Conservation (phyloP, 768 basidiomycete species). For the Hericium rajendrae region DNA sequence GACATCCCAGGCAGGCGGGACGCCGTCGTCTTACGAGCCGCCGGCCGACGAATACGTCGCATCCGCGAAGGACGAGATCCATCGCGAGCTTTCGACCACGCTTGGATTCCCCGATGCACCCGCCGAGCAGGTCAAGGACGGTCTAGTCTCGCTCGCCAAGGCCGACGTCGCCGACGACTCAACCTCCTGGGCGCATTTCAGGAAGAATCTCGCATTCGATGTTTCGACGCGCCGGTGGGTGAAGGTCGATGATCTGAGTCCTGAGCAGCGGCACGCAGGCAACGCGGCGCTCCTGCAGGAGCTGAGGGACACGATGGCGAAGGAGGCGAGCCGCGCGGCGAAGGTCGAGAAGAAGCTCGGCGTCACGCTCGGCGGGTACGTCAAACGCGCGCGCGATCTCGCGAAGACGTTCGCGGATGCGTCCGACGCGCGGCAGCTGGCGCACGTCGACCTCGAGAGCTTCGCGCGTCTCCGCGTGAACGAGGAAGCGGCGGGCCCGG, state of each 20-base stretch:
- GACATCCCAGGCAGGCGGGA: slow-evolving; percentile 65
- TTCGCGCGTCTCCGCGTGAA: slow-evolving; percentile 64
- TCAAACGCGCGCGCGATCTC: slow-evolving; percentile 60
- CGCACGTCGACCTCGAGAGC: slow-evolving; percentile 65
- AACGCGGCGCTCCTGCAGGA: slow-evolving; percentile 52
- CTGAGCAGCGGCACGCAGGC: slow-evolving; percentile 53
- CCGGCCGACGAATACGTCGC: slow-evolving; percentile 74
- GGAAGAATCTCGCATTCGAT: slow-evolving; percentile 57
- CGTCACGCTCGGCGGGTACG: slow-evolving; percentile 86
- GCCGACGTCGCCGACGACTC: slow-evolving; percentile 52
- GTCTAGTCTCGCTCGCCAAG: slow-evolving; percentile 53
- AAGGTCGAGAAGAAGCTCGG: slow-evolving; percentile 89
- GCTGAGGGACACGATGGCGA: slow-evolving; percentile 61
- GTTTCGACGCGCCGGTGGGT: slow-evolving; percentile 52
- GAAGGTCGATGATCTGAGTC: slow-evolving; percentile 46
- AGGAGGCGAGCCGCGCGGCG: slow-evolving; percentile 68
- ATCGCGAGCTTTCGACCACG: slow-evolving; percentile 66
- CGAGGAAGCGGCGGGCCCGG: slow-evolving; percentile 71
- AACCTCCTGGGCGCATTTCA: slow-evolving; percentile 63
- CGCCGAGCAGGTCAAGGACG: slow-evolving; percentile 69
- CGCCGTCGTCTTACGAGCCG: slow-evolving; percentile 54
- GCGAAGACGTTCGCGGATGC: slow-evolving; percentile 52
- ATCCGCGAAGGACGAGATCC: slow-evolving; percentile 60
- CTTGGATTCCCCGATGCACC: slow-evolving; percentile 83
- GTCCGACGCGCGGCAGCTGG: slow-evolving; percentile 61